Base-by-base conservation (phyloP, 148 eudicot species). In the Camellia lanceoleosa region DNA sequence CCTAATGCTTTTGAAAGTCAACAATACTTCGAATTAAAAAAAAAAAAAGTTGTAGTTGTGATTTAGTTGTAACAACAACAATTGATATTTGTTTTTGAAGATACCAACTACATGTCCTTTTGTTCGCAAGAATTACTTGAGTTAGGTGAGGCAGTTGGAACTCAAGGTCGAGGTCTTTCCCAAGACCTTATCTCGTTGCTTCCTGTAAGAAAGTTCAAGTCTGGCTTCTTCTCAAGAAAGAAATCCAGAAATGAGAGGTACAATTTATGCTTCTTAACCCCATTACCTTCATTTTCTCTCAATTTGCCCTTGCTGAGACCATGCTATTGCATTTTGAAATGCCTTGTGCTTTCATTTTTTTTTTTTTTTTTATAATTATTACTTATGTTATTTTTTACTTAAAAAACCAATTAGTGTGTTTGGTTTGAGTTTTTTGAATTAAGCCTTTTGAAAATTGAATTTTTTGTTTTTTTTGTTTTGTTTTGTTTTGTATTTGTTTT, bases 151-250 rank as follows among this genome's bases (percentile, higher is more conserved):
- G 78, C 91, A 75, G 99, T 95, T 81, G 97, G 99, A 81, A 89
- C 90, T 81, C 99, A 95, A 82, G 92, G 90, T 82, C 90, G 97
- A 80, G 99, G 99, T 76, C 99, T 95, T 79, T 86, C 99, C 47
- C 91, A 88, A 73, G 90, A 93, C 56, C 87, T 86, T 70, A 95
- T 95, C 73, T 87, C 94, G 49, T 73, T 54, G 84, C 97, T 95
- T 80, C 99, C 97, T 11, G 88, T 92, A 62, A 89, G 91, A 42
- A 95, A 89, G 83, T 93, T 89, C 82, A 93, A 87, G 82, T 87
- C 92, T 75, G 86, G 97, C 80, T 89, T 91, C 73, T 88, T 93
- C 85, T 85, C 89, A 58, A 91, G 95, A 77, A 93, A 87, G 82
- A 93, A 83, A 80, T 88, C 88, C 71, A 90, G 87, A 81, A 74